Evolutionary conservation across 805 yeast species (phyloP), one percentile per base, ranked within the genome.

Genomic region (Kregervanrija delftensis): DNA sequence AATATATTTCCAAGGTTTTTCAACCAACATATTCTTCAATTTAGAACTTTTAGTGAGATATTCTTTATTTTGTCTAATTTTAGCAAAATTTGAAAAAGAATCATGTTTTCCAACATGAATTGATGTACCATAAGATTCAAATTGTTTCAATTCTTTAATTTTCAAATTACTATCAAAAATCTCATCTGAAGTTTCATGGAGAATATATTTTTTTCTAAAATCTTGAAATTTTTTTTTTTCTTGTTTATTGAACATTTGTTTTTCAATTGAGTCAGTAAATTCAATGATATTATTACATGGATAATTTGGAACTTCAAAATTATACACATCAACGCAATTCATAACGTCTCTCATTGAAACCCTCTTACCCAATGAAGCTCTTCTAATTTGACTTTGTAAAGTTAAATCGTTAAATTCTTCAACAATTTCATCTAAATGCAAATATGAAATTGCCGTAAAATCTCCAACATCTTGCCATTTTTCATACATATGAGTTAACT

Each of bases 401-500:
- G 35, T 13, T 13, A 34, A 6, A 9, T 39, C 13, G 4, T 30
- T 38, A 8, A 39, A 34, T 13, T n/a, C 9, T 9, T 40, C 10
- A 8, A 39, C 33, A 2, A 38, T 15, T 12, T 36, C 28, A 37
- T 34, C 12, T 42, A 43, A 39, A 16, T 38, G 10, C 9, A 12
- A 16, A 12, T 22, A 5, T 2, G 46, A 43, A 30, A 30, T 11
- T 13, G 42, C 35, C 10, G 16, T 40, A 5, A 40, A 31, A 30
- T 41, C 37, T 2, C 47, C 47, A 14, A 40, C 14, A 17, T 44
- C 40, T 9, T 44, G 41, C 47, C 47, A 40, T 33, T 13, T 44
- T 3, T 36, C 38, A 36, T 36, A 40, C 6, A 40, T 17, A 15
- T 37, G 43, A 11, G 17, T 14, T 17, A 39, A 14, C 11, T 33